A percentile compares a stretch with the other conserved stretches of the same genome.
phyloP scores from a whole-genome alignment of 805 yeast species.

The Starmerella sirachaensis region DNA sequence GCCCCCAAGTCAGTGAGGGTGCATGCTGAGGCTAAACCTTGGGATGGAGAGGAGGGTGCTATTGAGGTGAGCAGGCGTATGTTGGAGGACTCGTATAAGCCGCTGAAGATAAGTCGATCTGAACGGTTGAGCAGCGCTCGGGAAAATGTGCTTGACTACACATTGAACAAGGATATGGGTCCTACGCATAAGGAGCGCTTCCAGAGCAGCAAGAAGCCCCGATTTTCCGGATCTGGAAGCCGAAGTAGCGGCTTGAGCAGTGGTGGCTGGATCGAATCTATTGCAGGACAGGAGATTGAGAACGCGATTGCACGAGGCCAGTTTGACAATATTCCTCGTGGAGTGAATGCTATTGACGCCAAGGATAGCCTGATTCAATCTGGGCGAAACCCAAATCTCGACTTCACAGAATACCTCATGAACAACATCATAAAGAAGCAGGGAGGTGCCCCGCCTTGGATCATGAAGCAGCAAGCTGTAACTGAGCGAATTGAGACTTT shows the following conservation, averaged over 20 bases:
- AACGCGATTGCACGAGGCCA: constrained; percentile 63
- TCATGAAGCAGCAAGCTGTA: constrained; percentile 58
- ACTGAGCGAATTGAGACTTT: constrained; percentile 38
- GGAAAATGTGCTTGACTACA: constrained; percentile 56
- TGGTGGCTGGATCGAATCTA: constrained; percentile 36
- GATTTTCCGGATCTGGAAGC: not conserved
- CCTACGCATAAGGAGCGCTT: constrained; percentile 19
- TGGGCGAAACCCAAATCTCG: constrained; percentile 40
- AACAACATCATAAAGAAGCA: constrained; percentile 63
- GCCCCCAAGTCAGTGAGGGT: constrained; percentile 37
- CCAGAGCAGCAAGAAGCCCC: constrained; percentile 6
- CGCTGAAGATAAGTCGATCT: constrained; percentile 24
- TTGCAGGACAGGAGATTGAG: constrained; percentile 67
- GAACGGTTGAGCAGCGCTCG: constrained; percentile 46
- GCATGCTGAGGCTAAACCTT: constrained; percentile 41
- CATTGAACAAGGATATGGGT: constrained; percentile 31
- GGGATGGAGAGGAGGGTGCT: constrained; percentile 46
- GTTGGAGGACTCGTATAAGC: constrained; percentile 43
- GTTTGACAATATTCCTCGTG: constrained; percentile 52
- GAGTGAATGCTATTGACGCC: constrained; percentile 39
- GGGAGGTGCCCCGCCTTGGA: constrained; percentile 82
- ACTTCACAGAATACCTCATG: constrained; percentile 62
- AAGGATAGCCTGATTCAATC: constrained; percentile 24
- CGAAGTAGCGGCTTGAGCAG: constrained; percentile 17
- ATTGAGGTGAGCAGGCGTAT: constrained; percentile 41